phyloP scores from a whole-genome alignment of 257 asterid genomes.

The Lavandula angustifolia region DNA sequence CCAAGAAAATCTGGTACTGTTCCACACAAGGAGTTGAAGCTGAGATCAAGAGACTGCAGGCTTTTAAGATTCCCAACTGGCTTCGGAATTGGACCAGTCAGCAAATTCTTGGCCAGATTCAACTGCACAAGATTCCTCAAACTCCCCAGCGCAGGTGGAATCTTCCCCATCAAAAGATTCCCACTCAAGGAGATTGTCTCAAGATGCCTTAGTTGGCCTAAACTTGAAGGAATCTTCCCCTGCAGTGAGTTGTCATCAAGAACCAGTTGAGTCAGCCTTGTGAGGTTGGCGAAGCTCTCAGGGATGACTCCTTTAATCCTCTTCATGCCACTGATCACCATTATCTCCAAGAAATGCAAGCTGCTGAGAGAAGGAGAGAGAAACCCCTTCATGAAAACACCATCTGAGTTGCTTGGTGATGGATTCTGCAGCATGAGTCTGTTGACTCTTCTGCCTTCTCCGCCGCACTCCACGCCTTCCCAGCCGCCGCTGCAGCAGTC shows the following conservation, averaged over 20 bases:
- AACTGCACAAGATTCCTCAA: slow-evolving; percentile 56
- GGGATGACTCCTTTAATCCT: slow-evolving; percentile 63
- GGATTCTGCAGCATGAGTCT: slow-evolving; percentile 65
- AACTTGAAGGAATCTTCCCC: slow-evolving; percentile 63
- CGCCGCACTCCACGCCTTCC: slow-evolving; percentile 90
- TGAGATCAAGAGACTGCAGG: slow-evolving; percentile 64
- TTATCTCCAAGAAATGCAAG: slow-evolving; percentile 58
- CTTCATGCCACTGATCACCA: slow-evolving; percentile 81
- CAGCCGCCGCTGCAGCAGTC: slow-evolving; percentile 90
- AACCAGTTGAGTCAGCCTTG: slow-evolving; percentile 58
- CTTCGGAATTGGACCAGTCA: slow-evolving; percentile 58
- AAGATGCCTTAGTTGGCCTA: slow-evolving; percentile 49
- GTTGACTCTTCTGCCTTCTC: slow-evolving; percentile 54
- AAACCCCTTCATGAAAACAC: slow-evolving; percentile 66
- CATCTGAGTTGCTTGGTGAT: slow-evolving; percentile 20
- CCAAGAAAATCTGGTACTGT: slow-evolving; percentile 59
- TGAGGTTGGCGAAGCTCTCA: slow-evolving; percentile 53
- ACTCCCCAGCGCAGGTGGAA: slow-evolving; percentile 67
- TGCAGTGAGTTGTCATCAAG: slow-evolving; percentile 73
- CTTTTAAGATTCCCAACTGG: slow-evolving; percentile 37
- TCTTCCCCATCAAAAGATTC: slow-evolving; percentile 58
- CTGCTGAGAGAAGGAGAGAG: slow-evolving; percentile 65
- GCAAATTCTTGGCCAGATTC: slow-evolving; percentile 51
- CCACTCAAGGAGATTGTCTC: slow-evolving; percentile 64
- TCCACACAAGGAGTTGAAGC: slow-evolving; percentile 65